These are phyloP conservation scores for Colletotrichum liaoningense DNA, from an alignment of 2,329 filamentous ascomycete genomes.

Conservation along the genomic window DNA sequence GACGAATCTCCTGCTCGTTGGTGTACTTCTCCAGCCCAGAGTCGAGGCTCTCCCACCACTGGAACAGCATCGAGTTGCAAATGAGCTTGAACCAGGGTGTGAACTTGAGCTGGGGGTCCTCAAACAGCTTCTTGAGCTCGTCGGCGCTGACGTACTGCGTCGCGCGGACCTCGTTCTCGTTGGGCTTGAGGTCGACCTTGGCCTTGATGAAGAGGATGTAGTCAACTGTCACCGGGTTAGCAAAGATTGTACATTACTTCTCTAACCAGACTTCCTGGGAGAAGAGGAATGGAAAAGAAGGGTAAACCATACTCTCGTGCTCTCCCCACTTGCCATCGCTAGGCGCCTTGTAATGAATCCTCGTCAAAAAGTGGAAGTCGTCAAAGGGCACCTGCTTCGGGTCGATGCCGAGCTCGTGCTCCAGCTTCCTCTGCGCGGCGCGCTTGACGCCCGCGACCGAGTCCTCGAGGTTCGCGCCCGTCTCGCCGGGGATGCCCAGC, in stretches of 20 bases:
- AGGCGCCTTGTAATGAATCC: conserved; percentile 98
- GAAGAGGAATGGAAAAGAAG: background rate
- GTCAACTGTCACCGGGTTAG: conserved; percentile 73
- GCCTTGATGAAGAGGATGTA: conserved; percentile 99
- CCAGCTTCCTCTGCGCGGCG: conserved; percentile 91
- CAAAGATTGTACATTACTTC: background rate
- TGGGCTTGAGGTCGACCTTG: conserved; percentile 84
- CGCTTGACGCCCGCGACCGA: conserved; percentile 89
- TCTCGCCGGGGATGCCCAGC: conserved; percentile 90
- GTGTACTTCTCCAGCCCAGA: conserved; percentile 84
- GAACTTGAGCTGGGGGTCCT: conserved; percentile 83
- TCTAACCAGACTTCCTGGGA: background rate
- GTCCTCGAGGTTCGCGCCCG: conserved; percentile 82
- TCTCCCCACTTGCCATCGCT: conserved; percentile 99
- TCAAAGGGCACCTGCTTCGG: conserved; percentile 89
- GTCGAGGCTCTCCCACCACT: conserved; percentile 94
- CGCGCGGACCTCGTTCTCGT: conserved; percentile 89
- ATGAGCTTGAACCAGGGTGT: conserved; percentile 99
- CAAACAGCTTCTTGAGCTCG: conserved; percentile 86
- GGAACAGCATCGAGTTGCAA: conserved; percentile 95
- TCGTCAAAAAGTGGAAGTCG: conserved; percentile 91
- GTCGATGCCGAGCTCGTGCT: conserved; percentile 95
- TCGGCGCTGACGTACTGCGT: conserved; percentile 86
- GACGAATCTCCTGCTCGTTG: conserved; percentile 87
- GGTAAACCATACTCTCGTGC: conserved; percentile 83